These are phyloP conservation scores for Aspergillus sp. DNA, from an alignment of 2,329 filamentous ascomycete species.

Conservation along the genomic window DNA sequence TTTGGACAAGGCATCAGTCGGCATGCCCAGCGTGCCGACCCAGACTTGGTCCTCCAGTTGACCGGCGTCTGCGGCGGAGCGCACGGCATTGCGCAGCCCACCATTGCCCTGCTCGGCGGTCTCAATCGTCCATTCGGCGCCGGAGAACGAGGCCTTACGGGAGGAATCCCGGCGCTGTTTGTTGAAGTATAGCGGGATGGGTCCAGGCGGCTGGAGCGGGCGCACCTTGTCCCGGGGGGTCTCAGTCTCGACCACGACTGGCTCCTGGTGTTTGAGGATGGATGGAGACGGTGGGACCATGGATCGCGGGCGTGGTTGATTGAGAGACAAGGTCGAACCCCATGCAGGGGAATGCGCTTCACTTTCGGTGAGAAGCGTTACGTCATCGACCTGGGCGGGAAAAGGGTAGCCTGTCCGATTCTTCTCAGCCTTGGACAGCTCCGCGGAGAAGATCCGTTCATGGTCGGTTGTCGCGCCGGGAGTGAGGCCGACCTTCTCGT, in stretches of 20 bases:
- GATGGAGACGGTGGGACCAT: conserved; percentile 72
- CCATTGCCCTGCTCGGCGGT: conserved; percentile 89
- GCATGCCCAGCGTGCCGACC: conserved; percentile 91
- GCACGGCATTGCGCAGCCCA: conserved; percentile 82
- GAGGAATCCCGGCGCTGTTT: conserved; percentile 44
- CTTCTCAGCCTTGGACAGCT: conserved; percentile 21
- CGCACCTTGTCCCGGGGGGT: conserved; percentile 18
- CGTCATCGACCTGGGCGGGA: conserved; percentile 32
- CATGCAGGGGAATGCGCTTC: conserved; percentile 75
- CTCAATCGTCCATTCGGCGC: conserved; percentile 79
- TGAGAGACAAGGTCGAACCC: conserved; percentile 63
- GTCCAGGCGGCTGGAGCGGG: conserved; percentile 6
- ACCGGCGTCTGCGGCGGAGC: conserved; percentile 69
- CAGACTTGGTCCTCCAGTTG: conserved; percentile 74
- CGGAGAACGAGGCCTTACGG: conserved; percentile 66
- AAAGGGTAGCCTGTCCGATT: conserved; percentile 30
- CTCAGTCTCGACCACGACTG: conserved; percentile 21
- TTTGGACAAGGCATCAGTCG: conserved; percentile 77
- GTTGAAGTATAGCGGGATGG: conserved; percentile 11
- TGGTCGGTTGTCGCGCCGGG: conserved; percentile 42
- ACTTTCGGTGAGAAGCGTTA: conserved; percentile 61
- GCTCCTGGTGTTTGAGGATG: conserved; percentile 66
- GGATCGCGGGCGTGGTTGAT: conserved; percentile 75
- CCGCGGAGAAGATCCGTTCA: conserved; percentile 39
- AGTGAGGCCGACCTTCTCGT: conserved; percentile 28